These are phyloP conservation scores for Hyphopichia burtonii DNA, from an alignment of 1,139 yeast genomes.

Conservation along the genomic window DNA sequence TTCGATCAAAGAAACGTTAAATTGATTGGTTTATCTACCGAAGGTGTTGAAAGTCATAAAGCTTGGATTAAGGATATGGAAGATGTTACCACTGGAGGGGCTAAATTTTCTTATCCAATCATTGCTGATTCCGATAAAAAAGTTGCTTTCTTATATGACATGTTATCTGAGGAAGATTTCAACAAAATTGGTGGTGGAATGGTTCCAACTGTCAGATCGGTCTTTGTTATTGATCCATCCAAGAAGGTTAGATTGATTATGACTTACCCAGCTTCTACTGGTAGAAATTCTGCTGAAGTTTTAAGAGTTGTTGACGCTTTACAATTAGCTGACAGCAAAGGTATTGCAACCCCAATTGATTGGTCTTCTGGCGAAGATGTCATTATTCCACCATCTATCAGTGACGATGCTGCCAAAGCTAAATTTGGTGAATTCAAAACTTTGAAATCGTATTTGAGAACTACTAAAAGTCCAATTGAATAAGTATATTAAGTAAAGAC, in stretches of 20 bases:
- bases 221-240: conserved; percentile 81
- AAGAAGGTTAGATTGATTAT: conserved; percentile 81
- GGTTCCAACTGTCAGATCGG: conserved; percentile 84
- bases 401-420: conserved; percentile 75
- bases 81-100: conserved; percentile 61
- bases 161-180: conserved; percentile 89
- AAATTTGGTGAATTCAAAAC: conserved; percentile 80
- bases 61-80: conserved; percentile 88
- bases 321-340: conserved; percentile 75
- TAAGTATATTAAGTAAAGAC: neutral
- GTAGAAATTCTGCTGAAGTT: conserved; percentile 87
- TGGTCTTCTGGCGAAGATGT: conserved; percentile 81
- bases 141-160: conserved; percentile 80
- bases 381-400: conserved; percentile 80
- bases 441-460: conserved; percentile 83
- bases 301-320: conserved; percentile 83
- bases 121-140: conserved; percentile 81
- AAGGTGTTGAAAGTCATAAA: conserved; percentile 71
- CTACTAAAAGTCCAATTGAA: conserved; percentile 29
- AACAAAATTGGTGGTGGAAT: conserved; percentile 67
- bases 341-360: conserved; percentile 81
- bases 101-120: conserved; percentile 77
- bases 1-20: conserved; percentile 78
- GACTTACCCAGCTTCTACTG: conserved; percentile 88
- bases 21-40: conserved; percentile 83